Evolutionary conservation across 768 basidiomycete species (phyloP).

Genomic region (Saitozyma podzolica): DNA sequence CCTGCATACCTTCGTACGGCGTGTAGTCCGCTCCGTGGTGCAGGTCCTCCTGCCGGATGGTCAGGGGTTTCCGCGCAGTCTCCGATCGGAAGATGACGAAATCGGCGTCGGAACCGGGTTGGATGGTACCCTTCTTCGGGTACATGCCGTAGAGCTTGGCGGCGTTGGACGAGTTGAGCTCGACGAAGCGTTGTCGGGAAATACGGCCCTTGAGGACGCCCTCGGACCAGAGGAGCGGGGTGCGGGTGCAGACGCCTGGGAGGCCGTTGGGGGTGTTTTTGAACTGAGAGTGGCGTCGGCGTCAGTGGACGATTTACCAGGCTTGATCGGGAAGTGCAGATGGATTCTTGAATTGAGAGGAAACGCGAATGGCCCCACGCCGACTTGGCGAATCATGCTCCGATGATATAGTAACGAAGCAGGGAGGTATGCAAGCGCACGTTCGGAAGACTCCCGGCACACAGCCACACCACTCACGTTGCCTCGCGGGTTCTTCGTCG

Average conservation of each 20-base stretch:
- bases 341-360: no score
- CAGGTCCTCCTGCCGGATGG: constrained; percentile 39
- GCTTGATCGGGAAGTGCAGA: no score
- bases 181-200: constrained; percentile 50
- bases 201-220: constrained; percentile 51
- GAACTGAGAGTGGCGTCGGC: constrained; percentile 23
- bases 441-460: no score
- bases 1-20: constrained; percentile 51
- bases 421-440: no score
- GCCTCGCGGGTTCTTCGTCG: constrained; percentile 39
- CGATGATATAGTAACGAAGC: no score
- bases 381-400: no score
- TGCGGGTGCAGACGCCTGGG: constrained; percentile 52
- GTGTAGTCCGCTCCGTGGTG: constrained; percentile 52
- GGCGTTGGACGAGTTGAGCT: constrained; percentile 50
- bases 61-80: constrained; percentile 14
- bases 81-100: constrained; percentile 45
- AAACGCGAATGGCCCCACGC: no score
- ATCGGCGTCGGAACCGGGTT: constrained; percentile 52
- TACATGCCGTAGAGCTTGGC: constrained; percentile 53
- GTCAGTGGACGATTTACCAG: no score
- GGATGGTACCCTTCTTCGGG: constrained; percentile 50
- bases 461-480: constrained; percentile 13
- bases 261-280: constrained; percentile 51
- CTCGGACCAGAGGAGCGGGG: constrained; percentile 48